Conservation (phyloP, 2,329 filamentous ascomycete genomes). For the Periconia macrospinosa region DNA sequence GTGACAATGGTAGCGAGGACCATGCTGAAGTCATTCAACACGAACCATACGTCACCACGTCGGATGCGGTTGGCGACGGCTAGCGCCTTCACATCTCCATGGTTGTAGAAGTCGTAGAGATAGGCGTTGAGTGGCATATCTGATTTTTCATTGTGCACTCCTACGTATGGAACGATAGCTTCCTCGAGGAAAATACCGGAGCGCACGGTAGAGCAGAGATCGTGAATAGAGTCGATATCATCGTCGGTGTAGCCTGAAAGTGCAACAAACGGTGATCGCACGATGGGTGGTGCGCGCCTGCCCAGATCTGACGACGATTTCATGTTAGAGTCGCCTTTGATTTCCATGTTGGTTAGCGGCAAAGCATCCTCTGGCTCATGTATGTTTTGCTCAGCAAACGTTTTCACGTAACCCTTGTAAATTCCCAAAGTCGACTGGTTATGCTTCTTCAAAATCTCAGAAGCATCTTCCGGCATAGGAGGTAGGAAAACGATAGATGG, state of each 20-base stretch:
- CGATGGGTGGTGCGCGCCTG: constrained; percentile 45
- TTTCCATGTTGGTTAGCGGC: constrained; percentile 60
- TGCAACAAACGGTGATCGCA: constrained; percentile 70
- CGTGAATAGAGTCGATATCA: constrained; percentile 64
- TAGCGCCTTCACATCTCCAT: constrained; percentile 65
- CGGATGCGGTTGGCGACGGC: constrained; percentile 68
- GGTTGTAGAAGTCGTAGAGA: constrained; percentile 75
- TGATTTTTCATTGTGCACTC: constrained; percentile 60
- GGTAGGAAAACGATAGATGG: constrained; percentile 69
- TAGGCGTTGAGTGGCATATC: constrained; percentile 65
- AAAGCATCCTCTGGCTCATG: constrained; percentile 56
- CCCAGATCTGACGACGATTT: constrained; percentile 12
- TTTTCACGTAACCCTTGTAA: constrained; percentile 70
- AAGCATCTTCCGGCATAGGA: constrained; percentile 60
- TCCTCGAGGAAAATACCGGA: constrained; percentile 74
- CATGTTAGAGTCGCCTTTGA: constrained; percentile 40
- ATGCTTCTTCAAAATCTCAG: constrained; percentile 60
- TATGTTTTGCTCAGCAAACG: constrained; percentile 68
- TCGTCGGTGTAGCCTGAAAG: constrained; percentile 73
- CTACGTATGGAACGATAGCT: constrained; percentile 70
- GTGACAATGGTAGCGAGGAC: constrained; percentile 73
- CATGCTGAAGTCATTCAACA: constrained; percentile 67
- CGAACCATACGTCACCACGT: constrained; percentile 70
- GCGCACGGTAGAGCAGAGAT: constrained; percentile 68
- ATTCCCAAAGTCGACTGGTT: constrained; percentile 67